Percentiles rank a stretch among this genome's conserved stretches.
phyloP scores from a whole-genome alignment of 441 rosid genomes.

The Populus hybrid region DNA sequence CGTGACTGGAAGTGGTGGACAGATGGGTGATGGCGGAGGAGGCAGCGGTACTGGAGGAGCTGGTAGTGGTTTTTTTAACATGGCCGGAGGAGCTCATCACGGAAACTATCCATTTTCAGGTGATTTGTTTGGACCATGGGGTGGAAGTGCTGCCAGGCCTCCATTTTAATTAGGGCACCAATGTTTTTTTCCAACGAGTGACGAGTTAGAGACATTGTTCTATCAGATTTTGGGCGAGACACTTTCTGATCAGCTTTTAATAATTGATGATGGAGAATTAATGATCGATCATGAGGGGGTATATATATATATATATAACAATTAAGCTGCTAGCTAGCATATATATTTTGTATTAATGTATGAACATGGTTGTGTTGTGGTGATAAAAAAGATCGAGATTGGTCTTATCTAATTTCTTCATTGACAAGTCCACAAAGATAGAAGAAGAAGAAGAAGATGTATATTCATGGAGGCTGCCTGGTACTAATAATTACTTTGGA shows the following conservation, averaged over 20 bases:
- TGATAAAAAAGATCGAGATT: not conserved
- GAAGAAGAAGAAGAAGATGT: not conserved
- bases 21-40: constrained; percentile 39
- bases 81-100: constrained; percentile 32
- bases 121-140: constrained; percentile 63
- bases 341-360: not conserved
- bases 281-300: not conserved
- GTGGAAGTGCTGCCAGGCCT: constrained; percentile 54
- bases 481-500: not conserved
- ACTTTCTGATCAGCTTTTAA: not conserved
- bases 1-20: constrained; percentile 51
- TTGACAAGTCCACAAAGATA: not conserved
- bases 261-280: not conserved
- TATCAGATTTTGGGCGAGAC: not conserved
- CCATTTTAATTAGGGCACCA: constrained; percentile 32
- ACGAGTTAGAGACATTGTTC: not conserved
- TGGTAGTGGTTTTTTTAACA: constrained; percentile 24
- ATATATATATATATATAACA: not conserved
- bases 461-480: constrained; percentile 5
- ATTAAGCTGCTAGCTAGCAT: not conserved
- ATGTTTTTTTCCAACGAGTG: not conserved
- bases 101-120: constrained; percentile 51
- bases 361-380: not conserved
- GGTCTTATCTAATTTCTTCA: not conserved
- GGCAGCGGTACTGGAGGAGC: constrained; percentile 21